Base-by-base conservation (phyloP, 345 rosid genomes). In the Gossypium mustelinum region DNA sequence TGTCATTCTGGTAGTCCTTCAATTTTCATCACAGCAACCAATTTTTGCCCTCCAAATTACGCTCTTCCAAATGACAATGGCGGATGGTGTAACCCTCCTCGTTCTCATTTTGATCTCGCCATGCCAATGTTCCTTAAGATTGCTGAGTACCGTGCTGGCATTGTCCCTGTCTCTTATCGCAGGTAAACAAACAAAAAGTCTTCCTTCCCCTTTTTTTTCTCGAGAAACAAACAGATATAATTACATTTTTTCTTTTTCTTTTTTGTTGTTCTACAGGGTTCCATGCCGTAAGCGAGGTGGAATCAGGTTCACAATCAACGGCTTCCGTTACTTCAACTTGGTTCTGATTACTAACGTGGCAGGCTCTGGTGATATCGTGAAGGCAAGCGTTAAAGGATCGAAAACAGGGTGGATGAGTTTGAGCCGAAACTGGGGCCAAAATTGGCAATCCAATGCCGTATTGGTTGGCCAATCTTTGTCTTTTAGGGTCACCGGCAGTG, bases 11-110 rank as follows among this genome's bases (percentile, higher is more conserved):
- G 93, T 2, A 84, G 87, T 80, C 93, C 93, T 24, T 89, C 93
- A 2, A 89, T 89, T 67, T 27, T 87, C n/a, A 48, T 89, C 61
- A 89, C 93, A 0, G 93, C 93, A 17, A 89, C 93, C 64, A 89
- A 89, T 52, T 89, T 89, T 58, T 89, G 90, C 82, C 93, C 93
- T 2, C 93, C 93, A 0, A 89, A 89, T 48, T 89, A 47, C 59
- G 93, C 87, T 70, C 81, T 45, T 10, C 81, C 93, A 1, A 85
- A 70, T 20, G 86, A 93, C 72, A 82, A 79, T 56, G 98, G 97
- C 2, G 97, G 98, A 14, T 93, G 98, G 97, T 93, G 97, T 83
- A 90, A 93, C 82, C 97, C 98, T 3, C 97, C 98, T 68, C 87
- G 90, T 2, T 76, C 89, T 2, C 93, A 89, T 57, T 89, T 89